phyloP scores from a whole-genome alignment of 352 stramenopile genomes.

The Blastocystis hominis region DNA sequence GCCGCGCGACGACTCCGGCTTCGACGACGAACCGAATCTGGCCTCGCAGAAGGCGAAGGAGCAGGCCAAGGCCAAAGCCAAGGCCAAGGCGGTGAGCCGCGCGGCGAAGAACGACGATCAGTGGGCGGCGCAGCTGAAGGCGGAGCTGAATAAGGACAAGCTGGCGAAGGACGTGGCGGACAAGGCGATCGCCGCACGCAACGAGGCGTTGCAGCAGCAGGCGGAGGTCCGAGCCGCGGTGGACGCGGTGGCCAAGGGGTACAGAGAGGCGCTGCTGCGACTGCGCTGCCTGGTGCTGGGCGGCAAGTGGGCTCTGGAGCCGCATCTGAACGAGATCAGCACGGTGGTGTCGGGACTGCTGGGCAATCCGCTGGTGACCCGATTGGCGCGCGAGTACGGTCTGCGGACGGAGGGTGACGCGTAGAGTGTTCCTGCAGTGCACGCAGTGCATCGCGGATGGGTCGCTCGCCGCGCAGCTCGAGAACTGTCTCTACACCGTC shows the following conservation, averaged over 20 bases:
- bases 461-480: neutral
- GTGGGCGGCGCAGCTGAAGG: slow-evolving; percentile 15
- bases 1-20: slow-evolving; percentile 20
- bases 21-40: neutral
- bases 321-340: neutral
- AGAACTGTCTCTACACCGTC: slow-evolving; percentile 20
- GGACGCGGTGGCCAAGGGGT: neutral
- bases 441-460: neutral
- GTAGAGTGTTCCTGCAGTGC: neutral
- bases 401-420: neutral
- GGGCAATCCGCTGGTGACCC: slow-evolving; percentile 8
- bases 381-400: neutral
- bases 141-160: slow-evolving; percentile 56
- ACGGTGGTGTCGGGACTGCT: neutral
- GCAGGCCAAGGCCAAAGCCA: neutral
- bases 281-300: neutral
- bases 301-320: neutral
- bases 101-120: slow-evolving; percentile 14
- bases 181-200: slow-evolving; percentile 40
- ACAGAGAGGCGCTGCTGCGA: neutral
- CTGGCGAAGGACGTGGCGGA: slow-evolving; percentile 48
- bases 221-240: neutral
- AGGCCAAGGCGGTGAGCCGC: neutral
- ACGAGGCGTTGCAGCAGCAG: slow-evolving; percentile 8
- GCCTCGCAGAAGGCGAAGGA: neutral